A percentile compares a stretch with the other conserved stretches of the same genome.
These are phyloP conservation scores for Claviceps africana DNA, from an alignment of 2,329 filamentous ascomycete species.

Conservation along the genomic window DNA sequence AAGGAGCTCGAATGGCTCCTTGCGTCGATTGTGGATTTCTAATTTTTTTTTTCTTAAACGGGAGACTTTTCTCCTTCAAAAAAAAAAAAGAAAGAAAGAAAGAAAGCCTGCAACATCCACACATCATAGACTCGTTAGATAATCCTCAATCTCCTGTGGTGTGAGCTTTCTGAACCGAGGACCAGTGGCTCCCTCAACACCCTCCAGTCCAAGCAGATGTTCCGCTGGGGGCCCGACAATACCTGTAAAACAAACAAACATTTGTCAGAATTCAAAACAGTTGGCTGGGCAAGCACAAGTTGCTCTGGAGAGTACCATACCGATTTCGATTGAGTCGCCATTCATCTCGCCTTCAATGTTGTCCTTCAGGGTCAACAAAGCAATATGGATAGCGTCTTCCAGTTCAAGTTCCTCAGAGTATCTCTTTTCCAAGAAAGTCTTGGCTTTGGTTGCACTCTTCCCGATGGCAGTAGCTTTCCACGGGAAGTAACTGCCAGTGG, in stretches of 20 bases:
- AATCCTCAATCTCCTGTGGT: conserved; percentile 98
- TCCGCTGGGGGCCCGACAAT: conserved; percentile 93
- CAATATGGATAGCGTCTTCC: conserved; percentile 97
- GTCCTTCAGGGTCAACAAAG: conserved; percentile 92
- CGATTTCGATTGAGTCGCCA: conserved; percentile 95
- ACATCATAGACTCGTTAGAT: conserved; percentile 87
- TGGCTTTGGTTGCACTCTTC: conserved; percentile 94
- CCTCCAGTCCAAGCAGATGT: conserved; percentile 81
- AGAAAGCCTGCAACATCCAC: conserved; percentile 10
- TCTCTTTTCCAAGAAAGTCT: conserved; percentile 98
- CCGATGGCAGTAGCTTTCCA: conserved; percentile 99
- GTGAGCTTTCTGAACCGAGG: conserved; percentile 88
- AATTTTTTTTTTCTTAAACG: too few species aligned
- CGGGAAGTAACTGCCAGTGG: conserved; percentile 96
- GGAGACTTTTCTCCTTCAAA: conserved; percentile 16
- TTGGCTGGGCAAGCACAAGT: neutral
- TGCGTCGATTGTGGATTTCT: conserved; percentile 24
- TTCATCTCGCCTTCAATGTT: conserved; percentile 99
- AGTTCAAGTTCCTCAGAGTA: conserved; percentile 95
- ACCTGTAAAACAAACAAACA: conserved; percentile 33
- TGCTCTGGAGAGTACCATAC: conserved; percentile 32
- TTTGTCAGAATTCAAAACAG: conserved; percentile 12
- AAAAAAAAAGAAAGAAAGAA: too few species aligned
- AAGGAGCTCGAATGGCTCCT: conserved; percentile 11
- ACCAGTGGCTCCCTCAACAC: conserved; percentile 70